Evolutionary conservation across 352 stramenopile species (phyloP), one percentile per base, ranked within the genome.

Genomic region (Phytophthora sp.): DNA sequence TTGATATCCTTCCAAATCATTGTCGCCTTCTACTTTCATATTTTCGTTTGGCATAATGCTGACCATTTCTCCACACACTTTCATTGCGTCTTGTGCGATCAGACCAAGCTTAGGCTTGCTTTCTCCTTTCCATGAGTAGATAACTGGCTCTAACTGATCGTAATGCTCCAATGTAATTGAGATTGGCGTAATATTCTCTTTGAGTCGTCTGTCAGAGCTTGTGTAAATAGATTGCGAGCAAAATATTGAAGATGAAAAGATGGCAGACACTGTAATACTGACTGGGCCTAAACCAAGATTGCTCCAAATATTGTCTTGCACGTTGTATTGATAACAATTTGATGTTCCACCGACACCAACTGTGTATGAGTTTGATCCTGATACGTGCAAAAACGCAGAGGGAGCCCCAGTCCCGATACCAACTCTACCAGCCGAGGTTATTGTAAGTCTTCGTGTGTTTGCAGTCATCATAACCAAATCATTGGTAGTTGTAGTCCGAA

Each of bases 391-490:
- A 39, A 2, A 4, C 32, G 32, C 32, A 8, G 7, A 4, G 2
- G 32, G 32, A 4, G 12, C 2, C 12, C 32, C 32, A 39, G 54
- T 62, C 46, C 54, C 54, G 32, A 62, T 54, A 54, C 54, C 54
- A 32, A 62, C 41, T 54, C 54, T 54, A 54, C 42, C 54, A 54
- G 54, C 31, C 1, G 54, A 54, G 26, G 54, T 44, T 54, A 62
- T 30, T 54, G 54, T 62, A 32, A 54, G n/a, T 23, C 54, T 43
- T 54, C 54, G 41, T 46, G 41, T 54, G 26, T 62, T 62, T 54
- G 30, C 17, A 34, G 41, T 62, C 54, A 62, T 62, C 30, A 62
- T 5, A 48, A 62, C 54, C 30, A 62, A 48, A 45, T 62, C 54
- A 23, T 62, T 62, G 42, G 2, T 35, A 39, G 54, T 62, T 3